A percentile compares a stretch with the other conserved stretches of the same genome.
These are phyloP conservation scores for Verticillium albo-atrum DNA, from an alignment of 2,329 filamentous ascomycete species.

Conservation along the genomic window DNA sequence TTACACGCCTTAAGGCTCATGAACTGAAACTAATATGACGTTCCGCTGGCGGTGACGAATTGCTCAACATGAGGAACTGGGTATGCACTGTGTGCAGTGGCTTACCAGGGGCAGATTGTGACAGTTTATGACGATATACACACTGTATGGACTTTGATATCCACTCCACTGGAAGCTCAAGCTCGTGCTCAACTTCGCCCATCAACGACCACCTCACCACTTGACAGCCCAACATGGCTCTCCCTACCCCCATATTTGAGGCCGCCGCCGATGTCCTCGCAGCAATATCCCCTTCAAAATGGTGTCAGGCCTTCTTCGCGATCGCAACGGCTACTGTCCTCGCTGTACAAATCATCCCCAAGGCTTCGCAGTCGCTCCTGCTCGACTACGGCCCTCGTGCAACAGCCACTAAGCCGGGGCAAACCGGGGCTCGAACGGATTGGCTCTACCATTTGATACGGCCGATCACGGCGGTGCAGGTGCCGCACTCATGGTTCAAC, in stretches of 20 bases:
- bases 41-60: too few species aligned
- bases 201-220: neutral
- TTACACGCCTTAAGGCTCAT: too few species aligned
- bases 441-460: slow-evolving; percentile 5
- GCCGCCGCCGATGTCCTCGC: neutral
- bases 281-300: slow-evolving; percentile 18
- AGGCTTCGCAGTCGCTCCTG: slow-evolving; percentile 36
- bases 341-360: slow-evolving; percentile 37
- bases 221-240: neutral
- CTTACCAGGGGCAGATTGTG: too few species aligned
- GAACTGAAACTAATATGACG: too few species aligned
- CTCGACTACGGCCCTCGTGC: slow-evolving; percentile 48
- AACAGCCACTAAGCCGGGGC: slow-evolving; percentile 8
- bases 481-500: slow-evolving; percentile 85
- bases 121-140: neutral
- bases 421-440: slow-evolving; percentile 9
- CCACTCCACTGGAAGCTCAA: neutral
- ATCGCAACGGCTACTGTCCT: slow-evolving; percentile 34
- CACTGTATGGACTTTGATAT: neutral
- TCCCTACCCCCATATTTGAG: neutral
- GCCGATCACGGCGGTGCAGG: slow-evolving; percentile 39
- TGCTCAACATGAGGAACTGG: too few species aligned
- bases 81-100: too few species aligned
- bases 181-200: neutral
- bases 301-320: slow-evolving; percentile 44